Base-by-base conservation (phyloP, 2,329 filamentous ascomycete species). In the Fusarium penzigii region DNA sequence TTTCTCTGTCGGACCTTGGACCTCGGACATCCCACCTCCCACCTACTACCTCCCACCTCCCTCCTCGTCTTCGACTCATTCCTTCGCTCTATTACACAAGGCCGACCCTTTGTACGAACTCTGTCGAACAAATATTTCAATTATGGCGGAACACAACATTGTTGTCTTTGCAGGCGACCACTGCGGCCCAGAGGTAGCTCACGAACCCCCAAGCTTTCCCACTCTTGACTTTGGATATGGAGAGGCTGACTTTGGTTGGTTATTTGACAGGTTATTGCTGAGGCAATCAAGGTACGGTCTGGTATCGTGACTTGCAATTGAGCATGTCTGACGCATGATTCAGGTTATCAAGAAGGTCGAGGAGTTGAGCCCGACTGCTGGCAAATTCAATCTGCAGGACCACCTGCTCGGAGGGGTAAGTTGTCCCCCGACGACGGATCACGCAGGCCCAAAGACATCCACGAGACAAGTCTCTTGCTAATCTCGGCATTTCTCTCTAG, bases 241-340 rank as follows among this genome's bases (percentile, higher is more conserved):
- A 50, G 54, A 51, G 50, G 47, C 62, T 63, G 51, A 62, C 55
- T 48, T 38, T 54, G 41, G 12, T 25, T 25, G 20, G 20, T 25
- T 25, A 25, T 25, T 25, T 25, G 20, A 25, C 20, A 25, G 20
- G 20, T 25, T 25, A 25, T 25, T 25, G 20, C 20, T 25, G 20
- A 25, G 20, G 20, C 20, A 25, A 25, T 25, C 20, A 25, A 25
- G 20, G 20, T 25, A 25, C 7, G 20, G 7, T 25, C 20, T 25
- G 20, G 20, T 25, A 25, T 25, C 50, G 46, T 46, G 60, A 42
- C 48, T 44, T 52, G 39, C 48, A 54, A 12, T 52, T 52, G 46
- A 57, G 46, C 51, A 54, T 44, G 40, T 50, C 20, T 25, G 20
- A 25, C 20, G 20, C 20, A 25, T 4, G 20, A 25, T 25, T 25